Evolutionary conservation across 768 basidiomycete species (phyloP).

Genomic region (Rhizopogon vinicolor): DNA sequence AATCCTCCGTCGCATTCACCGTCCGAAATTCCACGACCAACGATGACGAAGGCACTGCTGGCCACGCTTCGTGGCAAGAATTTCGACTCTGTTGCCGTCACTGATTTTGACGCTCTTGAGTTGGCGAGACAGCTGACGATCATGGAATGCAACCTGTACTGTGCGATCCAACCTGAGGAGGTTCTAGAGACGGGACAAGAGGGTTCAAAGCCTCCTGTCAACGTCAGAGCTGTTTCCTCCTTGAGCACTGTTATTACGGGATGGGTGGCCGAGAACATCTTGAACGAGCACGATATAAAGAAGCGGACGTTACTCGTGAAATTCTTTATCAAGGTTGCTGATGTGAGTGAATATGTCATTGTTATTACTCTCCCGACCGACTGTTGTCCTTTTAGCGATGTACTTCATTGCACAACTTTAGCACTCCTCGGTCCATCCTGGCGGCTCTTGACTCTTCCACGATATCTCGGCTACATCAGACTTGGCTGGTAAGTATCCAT

Average conservation of each 20-base stretch:
- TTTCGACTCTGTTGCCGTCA: slow-evolving; percentile 59
- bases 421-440: slow-evolving; percentile 87
- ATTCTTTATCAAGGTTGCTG: slow-evolving; percentile 91
- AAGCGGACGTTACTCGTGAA: slow-evolving; percentile 75
- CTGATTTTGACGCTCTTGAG: slow-evolving; percentile 93
- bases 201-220: slow-evolving; percentile 54
- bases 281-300: slow-evolving; percentile 87
- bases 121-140: slow-evolving; percentile 91
- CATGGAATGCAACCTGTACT: slow-evolving; percentile 88
- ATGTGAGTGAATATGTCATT: slow-evolving; percentile 48
- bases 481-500: slow-evolving; percentile 73
- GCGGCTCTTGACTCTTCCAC: slow-evolving; percentile 96
- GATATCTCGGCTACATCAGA: slow-evolving; percentile 86
- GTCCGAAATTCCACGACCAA: slow-evolving; percentile 79
- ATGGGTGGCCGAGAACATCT: slow-evolving; percentile 92
- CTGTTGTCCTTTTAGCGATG: slow-evolving; percentile 61
- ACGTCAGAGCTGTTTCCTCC: slow-evolving; percentile 80
- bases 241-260: slow-evolving; percentile 92
- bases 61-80: slow-evolving; percentile 61
- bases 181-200: slow-evolving; percentile 81
- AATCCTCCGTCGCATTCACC: slow-evolving; percentile 50
- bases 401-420: slow-evolving; percentile 79
- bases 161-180: slow-evolving; percentile 83
- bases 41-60: slow-evolving; percentile 78
- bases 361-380: slow-evolving; percentile 5